Evolutionary conservation across 306 rosid genomes (phyloP), one percentile per base, ranked within the genome.

Genomic region (Medicago arabica): DNA sequence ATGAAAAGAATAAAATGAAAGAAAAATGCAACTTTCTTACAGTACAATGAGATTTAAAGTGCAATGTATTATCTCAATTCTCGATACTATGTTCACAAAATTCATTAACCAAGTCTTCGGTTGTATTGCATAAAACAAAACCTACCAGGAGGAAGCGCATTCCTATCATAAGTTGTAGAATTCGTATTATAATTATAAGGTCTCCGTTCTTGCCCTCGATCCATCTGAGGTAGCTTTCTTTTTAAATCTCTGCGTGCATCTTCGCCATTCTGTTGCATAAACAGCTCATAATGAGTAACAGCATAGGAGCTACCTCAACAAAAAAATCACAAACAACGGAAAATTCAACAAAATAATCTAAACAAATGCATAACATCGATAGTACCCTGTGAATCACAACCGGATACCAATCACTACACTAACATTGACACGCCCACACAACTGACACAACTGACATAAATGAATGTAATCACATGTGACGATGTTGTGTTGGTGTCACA

Each of bases 111-210:
- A 85, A 71, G 57, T 62, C 65, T 12, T 6, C 40, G 64, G 34
- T 31, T 67, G n/a, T 17, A 71, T 31, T 9, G 19, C 63, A 57
- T 25, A 54, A 75, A 71, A 9, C 9, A 31, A 57, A 67, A 59
- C 88, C 66, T 76, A 94, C 98, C 98, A 74, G 88, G 85, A 65
- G 98, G 98, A 61, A 88, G 91, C 78, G 62, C 80, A 81, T 78
- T 86, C 69, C 83, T 83, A 70, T 88, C 92, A 40, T 87, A 86
- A 77, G 83, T 51, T 73, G 78, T 83, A 16, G 74, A 72, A 60
- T 77, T 75, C 73, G 53, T 87, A 62, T 85, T 47, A 67, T 86
- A 86, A 71, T 85, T 47, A 67, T 86, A 86, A 71, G 72, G 78
- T n/a, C 81, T 78, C 54, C 55, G 84, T 19, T 86, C 95, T 70